These are phyloP conservation scores for Chloris gayana DNA, from an alignment of 176 grass and related monocot species.

Conservation along the genomic window DNA sequence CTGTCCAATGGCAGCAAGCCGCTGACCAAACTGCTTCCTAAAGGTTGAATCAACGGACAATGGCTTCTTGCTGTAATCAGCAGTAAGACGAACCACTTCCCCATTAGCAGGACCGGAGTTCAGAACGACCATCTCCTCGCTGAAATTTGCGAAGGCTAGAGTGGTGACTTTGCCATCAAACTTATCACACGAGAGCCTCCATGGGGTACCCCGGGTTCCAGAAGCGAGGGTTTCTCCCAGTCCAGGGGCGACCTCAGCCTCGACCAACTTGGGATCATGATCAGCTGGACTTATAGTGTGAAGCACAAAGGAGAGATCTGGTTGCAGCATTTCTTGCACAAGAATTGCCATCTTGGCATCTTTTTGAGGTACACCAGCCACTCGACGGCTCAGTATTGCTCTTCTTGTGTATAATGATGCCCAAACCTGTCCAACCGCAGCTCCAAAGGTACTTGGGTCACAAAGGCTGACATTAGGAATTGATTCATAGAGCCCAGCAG, in stretches of 20 bases:
- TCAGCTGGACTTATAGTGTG: slow-evolving; percentile 78
- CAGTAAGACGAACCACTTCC: slow-evolving; percentile 56
- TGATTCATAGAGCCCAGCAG: slow-evolving; percentile 91
- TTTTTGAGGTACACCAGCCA: slow-evolving; percentile 70
- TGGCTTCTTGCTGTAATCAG: slow-evolving; percentile 87
- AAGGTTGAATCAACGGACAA: slow-evolving; percentile 70
- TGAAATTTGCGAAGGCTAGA: slow-evolving; percentile 94
- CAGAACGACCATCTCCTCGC: slow-evolving; percentile 70
- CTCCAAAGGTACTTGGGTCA: slow-evolving; percentile 56
- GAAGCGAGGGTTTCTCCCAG: slow-evolving; percentile 91
- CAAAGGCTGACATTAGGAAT: slow-evolving; percentile 84
- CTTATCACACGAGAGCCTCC: slow-evolving; percentile 81
- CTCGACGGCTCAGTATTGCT: slow-evolving; percentile 82
- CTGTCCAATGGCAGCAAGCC: slow-evolving; percentile 73
- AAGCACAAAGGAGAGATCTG: slow-evolving; percentile 90
- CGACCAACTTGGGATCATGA: slow-evolving; percentile 66
- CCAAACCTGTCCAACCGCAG: slow-evolving; percentile 70
- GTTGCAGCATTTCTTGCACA: slow-evolving; percentile 87
- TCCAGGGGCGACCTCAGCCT: slow-evolving; percentile 80
- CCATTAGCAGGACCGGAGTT: slow-evolving; percentile 71
- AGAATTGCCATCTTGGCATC: slow-evolving; percentile 87
- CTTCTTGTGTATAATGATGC: slow-evolving; percentile 94
- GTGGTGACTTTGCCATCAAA: slow-evolving; percentile 68
- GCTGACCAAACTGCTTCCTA: slow-evolving; percentile 74
- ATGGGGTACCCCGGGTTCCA: slow-evolving; percentile 89